Evolutionary conservation across 2,329 filamentous ascomycete species (phyloP).

Genomic region (Aspergillus neotritici): DNA sequence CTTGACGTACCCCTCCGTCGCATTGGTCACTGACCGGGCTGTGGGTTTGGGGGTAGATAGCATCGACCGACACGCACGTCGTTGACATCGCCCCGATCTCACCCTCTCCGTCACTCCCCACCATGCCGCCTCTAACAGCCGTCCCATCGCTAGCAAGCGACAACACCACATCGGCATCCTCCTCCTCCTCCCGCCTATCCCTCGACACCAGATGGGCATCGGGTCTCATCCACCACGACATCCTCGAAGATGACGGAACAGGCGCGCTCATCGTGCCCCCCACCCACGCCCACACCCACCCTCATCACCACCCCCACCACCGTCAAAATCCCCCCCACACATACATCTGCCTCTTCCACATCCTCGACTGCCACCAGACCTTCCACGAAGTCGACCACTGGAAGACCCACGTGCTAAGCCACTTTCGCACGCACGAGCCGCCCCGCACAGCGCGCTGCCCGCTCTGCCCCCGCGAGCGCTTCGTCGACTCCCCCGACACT

Average conservation of each 20-base stretch:
- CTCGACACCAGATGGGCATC: conserved; percentile 24
- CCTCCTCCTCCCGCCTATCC: conserved; percentile 26
- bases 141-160: conserved; percentile 30
- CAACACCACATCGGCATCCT: conserved; percentile 18
- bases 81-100: too few relatives aligned
- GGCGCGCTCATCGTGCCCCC: conserved; percentile 25
- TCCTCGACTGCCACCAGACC: conserved; percentile 38
- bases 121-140: conserved; percentile 17
- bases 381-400: conserved; percentile 36
- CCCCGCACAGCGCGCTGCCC: conserved; percentile 40
- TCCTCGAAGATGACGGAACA: conserved; percentile 26
- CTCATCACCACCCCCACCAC: conserved; percentile 7
- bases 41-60: too few relatives aligned
- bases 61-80: too few relatives aligned
- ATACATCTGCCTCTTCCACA: conserved; percentile 42
- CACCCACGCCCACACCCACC: conserved; percentile 6
- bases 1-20: too few relatives aligned
- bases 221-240: conserved; percentile 17
- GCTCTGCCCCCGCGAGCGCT: conserved; percentile 30
- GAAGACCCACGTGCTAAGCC: conserved; percentile 42
- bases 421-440: conserved; percentile 38
- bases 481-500: conserved; percentile 18
- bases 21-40: too few relatives aligned
- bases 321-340: conserved; percentile 5
- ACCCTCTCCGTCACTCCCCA: too few relatives aligned